Conservation (phyloP, 2,329 filamentous ascomycete species). For the Pestalotiopsis sp. region DNA sequence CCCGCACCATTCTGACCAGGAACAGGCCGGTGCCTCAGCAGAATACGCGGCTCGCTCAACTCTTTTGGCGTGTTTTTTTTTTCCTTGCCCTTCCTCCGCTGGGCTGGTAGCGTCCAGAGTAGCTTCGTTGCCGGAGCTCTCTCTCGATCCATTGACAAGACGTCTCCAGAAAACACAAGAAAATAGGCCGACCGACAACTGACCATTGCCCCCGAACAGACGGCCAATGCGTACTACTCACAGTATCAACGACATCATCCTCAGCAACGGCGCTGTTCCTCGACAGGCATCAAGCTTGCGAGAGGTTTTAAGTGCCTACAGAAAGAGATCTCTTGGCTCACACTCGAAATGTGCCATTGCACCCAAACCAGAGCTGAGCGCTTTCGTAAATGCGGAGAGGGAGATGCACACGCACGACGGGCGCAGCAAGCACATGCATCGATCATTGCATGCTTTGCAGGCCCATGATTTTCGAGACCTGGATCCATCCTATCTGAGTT, state of each 20-base stretch:
- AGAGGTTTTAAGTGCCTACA: neutral
- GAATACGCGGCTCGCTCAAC: neutral
- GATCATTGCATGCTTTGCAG: neutral
- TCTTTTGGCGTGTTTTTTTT: neutral
- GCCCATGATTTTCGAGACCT: neutral
- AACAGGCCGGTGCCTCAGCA: neutral
- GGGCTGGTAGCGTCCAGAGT: neutral
- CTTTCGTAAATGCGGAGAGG: neutral
- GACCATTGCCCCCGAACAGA: neutral
- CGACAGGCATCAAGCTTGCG: neutral
- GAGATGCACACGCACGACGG: neutral
- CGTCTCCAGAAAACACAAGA: neutral
- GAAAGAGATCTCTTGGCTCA: neutral
- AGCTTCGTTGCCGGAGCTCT: neutral
- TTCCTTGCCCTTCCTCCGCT: neutral
- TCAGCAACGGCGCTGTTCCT: neutral
- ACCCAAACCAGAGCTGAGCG: neutral
- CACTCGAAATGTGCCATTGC: neutral
- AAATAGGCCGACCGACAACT: neutral
- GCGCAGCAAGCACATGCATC: no score
- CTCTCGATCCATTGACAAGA: neutral
- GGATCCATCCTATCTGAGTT: neutral
- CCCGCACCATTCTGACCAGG: neutral
- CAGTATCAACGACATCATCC: conserved; percentile 4
- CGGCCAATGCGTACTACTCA: neutral